Conservation (phyloP, 177 flowering plant species). For the Vitis hybrid region DNA sequence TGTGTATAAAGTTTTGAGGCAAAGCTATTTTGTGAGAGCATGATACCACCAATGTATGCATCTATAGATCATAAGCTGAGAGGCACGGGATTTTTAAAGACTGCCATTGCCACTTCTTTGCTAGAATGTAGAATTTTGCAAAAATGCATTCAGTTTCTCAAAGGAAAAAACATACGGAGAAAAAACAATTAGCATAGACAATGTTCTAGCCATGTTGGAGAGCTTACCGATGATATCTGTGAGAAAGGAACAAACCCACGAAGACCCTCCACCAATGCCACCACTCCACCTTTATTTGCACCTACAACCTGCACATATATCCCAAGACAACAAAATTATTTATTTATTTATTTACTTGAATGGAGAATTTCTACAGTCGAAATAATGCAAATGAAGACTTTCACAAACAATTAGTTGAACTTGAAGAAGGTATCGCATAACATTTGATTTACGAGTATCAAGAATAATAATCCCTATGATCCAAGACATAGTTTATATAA, state of each 20-base stretch:
- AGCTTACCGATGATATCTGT: slow-evolving; percentile 83
- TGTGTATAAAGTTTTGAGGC: too few relatives aligned
- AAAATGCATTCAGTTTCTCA: not conserved
- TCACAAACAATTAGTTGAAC: not conserved
- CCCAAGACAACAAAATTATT: not conserved
- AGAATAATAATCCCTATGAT: not conserved
- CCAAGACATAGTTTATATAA: not conserved
- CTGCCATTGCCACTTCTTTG: not conserved
- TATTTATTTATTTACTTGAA: not conserved
- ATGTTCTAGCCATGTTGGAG: slow-evolving; percentile 8
- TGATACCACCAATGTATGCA: too few relatives aligned
- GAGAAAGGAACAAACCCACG: slow-evolving; percentile 95
- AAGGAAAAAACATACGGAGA: not conserved
- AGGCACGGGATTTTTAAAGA: too few relatives aligned
- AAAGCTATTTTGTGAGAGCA: too few relatives aligned
- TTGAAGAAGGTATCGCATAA: not conserved
- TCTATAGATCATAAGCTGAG: too few relatives aligned
- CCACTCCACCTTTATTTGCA: slow-evolving; percentile 92
- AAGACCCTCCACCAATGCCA: slow-evolving; percentile 84
- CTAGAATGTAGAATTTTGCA: not conserved
- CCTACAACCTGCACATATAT: slow-evolving; percentile 58
- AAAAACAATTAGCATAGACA: not conserved
- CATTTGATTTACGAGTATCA: not conserved
- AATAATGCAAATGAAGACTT: not conserved
- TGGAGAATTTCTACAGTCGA: not conserved